phyloP scores from a whole-genome alignment of 768 basidiomycete species.

The Lactifluus pinguis region DNA sequence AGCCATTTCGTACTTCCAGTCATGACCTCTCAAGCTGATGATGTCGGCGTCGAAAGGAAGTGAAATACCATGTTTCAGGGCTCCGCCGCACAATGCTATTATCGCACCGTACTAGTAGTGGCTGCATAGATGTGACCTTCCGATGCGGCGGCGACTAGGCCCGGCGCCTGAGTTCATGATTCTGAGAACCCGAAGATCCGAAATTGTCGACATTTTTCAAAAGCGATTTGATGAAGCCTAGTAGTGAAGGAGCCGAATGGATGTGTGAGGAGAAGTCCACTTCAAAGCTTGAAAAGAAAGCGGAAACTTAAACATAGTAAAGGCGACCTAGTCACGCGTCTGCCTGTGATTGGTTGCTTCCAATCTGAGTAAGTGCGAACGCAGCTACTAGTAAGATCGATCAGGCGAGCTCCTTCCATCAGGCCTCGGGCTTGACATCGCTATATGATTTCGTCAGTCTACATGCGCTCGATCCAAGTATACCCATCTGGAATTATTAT shows the following conservation, averaged over 20 bases:
- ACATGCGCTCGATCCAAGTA: neutral
- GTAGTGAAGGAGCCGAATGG: neutral
- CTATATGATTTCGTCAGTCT: neutral
- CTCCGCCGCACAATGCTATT: no score
- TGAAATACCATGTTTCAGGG: no score
- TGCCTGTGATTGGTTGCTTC: no score
- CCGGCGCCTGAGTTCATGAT: constrained; percentile 24
- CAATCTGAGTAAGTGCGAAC: no score
- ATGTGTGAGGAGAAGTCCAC: neutral
- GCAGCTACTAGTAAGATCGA: no score
- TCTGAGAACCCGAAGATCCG: constrained; percentile 68
- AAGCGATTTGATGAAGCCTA: constrained; percentile 29
- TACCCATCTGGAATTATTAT: no score
- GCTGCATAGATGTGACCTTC: neutral
- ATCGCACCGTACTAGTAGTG: no score
- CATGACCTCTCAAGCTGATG: no score
- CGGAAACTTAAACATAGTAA: no score
- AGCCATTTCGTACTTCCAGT: neutral
- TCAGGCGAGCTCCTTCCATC: neutral
- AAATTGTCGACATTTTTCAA: constrained; percentile 66
- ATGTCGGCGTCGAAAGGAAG: no score
- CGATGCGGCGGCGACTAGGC: constrained; percentile 22
- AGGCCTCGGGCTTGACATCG: neutral
- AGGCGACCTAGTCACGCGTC: no score
- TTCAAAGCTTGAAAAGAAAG: no score